Base-by-base conservation (phyloP, 2,329 filamentous ascomycete genomes). In the Xylariaceae sp. region DNA sequence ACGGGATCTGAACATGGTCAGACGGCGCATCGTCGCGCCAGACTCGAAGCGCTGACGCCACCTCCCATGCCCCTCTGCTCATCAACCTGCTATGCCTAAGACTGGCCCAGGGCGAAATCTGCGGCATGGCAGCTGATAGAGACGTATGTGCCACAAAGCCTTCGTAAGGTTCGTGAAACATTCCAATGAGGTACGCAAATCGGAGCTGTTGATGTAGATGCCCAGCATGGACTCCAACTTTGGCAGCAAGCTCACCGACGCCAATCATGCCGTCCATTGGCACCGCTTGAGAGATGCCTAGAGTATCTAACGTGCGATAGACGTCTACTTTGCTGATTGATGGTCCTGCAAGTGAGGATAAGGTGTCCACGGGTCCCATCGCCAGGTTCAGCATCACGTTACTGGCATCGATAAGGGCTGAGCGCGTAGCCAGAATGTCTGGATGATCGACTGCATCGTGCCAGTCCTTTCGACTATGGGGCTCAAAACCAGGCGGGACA, bases 121-220 rank as follows among this genome's bases (percentile, higher is more conserved):
- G 19, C 19, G 37, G 34, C 36, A 50, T 34, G 3, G 42, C 38
- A 13, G 48, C 42, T 4, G 42, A 45, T 9, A 47, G 39, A 6
- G 39, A 39, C 9, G 48, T 50, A 30, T 50, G 45, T 1, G 48
- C 48, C 11, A 50, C 41, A 9, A 31, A 24, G 3, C 42, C 42
- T 17, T 37, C 35, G 2, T 29, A 15, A 13, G 48, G 37, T 29
- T 42, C 42, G 19, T 41, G 15, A 34, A 50, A 50, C 15, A 50
- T 19, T 16, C 45, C 48, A 24, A 42, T 42, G 18, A 50, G 37
- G 28, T 39, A 46, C 15, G 48, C 48, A 33, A 50, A 50, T 13
- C 42, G 33, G 4, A 50, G 32, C 33, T 50, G 48, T 26, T 41
- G 18, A n/a, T 33, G 32, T 18, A 50, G 22, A 4, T 31, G n/a